These are phyloP conservation scores for Paragyromitra xinjiangensis DNA, from an alignment of 495 filamentous ascomycete genomes.

Conservation along the genomic window DNA sequence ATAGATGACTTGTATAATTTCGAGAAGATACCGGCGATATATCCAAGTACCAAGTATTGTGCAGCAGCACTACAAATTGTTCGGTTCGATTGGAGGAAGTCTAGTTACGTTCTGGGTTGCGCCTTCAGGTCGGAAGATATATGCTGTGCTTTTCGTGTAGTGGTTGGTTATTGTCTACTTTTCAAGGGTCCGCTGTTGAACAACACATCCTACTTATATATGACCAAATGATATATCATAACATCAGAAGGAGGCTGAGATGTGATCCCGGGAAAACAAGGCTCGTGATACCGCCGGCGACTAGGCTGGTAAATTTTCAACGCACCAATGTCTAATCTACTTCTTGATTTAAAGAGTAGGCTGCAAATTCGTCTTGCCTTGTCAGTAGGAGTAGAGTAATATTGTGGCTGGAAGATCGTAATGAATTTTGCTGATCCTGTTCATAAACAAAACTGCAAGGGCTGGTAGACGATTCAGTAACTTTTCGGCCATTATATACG, in stretches of 20 bases:
- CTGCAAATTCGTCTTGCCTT: conserved; percentile 21
- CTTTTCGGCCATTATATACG: conserved; percentile 40
- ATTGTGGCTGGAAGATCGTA: conserved; percentile 54
- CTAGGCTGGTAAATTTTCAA: conserved; percentile 35
- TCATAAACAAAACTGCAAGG: conserved; percentile 51
- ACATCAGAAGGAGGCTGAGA: conserved; percentile 50
- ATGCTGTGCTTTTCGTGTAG: conserved; percentile 27
- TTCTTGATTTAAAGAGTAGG: conserved; percentile 30
- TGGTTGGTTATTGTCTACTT: conserved; percentile 16
- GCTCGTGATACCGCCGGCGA: conserved; percentile 36
- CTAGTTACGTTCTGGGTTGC: conserved; percentile 30
- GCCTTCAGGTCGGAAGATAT: conserved; percentile 23
- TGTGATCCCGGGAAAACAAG: conserved; percentile 32
- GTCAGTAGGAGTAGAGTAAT: conserved; percentile 27
- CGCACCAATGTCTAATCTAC: conserved; percentile 21
- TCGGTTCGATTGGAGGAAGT: conserved; percentile 19
- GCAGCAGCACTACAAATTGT: conserved; percentile 1
- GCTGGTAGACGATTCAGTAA: conserved; percentile 28
- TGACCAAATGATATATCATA: conserved; percentile 42
- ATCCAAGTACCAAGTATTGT: conserved; percentile 7
- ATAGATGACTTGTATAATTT: conserved; percentile 17
- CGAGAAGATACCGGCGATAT: conserved; percentile 14
- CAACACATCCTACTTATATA: conserved; percentile 52
- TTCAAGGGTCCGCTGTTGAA: conserved; percentile 21
- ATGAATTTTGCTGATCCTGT: conserved; percentile 44